Conservation (phyloP, 2,329 filamentous ascomycete species). For the Endocalyx cinctus region DNA sequence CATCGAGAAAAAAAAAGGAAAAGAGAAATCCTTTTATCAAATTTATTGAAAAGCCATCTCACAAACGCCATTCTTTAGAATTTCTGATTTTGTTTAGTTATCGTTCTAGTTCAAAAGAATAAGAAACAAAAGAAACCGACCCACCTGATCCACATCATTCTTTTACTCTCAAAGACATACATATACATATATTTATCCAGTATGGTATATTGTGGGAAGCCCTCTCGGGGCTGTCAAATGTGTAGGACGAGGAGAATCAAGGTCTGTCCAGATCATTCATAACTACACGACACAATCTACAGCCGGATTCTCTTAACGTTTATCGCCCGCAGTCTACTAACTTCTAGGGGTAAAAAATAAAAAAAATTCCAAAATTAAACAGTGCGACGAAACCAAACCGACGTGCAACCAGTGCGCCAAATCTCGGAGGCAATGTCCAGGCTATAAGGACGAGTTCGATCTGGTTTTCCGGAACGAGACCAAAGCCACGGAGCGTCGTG, state of each 20-base stretch:
- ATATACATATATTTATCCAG: too few species aligned
- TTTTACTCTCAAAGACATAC: too few species aligned
- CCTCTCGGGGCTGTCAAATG: slow-evolving; percentile 68
- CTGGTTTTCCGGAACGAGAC: slow-evolving; percentile 70
- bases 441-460: slow-evolving; percentile 68
- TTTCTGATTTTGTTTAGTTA: too few species aligned
- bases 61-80: too few species aligned
- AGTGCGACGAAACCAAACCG: slow-evolving; percentile 66
- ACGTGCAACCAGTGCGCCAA: slow-evolving; percentile 62
- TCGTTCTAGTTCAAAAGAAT: too few species aligned
- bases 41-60: too few species aligned
- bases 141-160: too few species aligned
- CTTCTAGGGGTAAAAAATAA: too few species aligned
- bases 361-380: neutral
- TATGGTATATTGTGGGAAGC: slow-evolving; percentile 65
- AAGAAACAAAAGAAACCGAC: too few species aligned
- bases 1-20: too few species aligned
- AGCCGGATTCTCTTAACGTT: neutral
- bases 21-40: too few species aligned
- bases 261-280: too few species aligned
- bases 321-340: neutral
- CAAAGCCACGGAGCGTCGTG: slow-evolving; percentile 60
- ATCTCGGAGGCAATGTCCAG: slow-evolving; percentile 59
- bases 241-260: slow-evolving; percentile 70
- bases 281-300: slow-evolving; percentile 24